These are phyloP conservation scores for Canariomyces notabilis DNA, from an alignment of 2,329 filamentous ascomycete species.

Conservation along the genomic window DNA sequence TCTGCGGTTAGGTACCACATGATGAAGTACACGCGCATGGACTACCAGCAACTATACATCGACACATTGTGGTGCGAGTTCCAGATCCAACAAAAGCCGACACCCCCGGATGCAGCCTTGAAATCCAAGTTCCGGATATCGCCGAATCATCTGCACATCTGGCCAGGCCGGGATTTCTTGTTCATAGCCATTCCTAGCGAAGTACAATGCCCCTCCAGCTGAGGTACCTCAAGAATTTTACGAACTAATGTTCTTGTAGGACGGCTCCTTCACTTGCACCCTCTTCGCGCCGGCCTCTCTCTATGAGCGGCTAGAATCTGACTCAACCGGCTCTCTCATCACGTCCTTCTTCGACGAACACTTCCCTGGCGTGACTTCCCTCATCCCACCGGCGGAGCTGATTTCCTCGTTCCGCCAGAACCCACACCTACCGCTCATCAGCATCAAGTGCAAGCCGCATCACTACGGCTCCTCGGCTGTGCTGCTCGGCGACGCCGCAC, in stretches of 20 bases:
- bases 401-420: conserved; percentile 71
- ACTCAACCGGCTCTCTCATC: conserved; percentile 47
- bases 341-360: conserved; percentile 72
- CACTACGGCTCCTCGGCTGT: conserved; percentile 73
- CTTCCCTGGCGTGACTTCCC: conserved; percentile 77
- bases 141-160: conserved; percentile 93
- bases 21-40: conserved; percentile 90
- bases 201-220: conserved; percentile 31
- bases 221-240: not conserved
- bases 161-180: conserved; percentile 92
- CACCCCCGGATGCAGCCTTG: conserved; percentile 26
- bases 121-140: conserved; percentile 67
- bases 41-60: conserved; percentile 92
- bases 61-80: conserved; percentile 98
- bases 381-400: conserved; percentile 65
- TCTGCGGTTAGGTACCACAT: conserved; percentile 86
- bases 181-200: conserved; percentile 90
- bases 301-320: conserved; percentile 62
- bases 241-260: conserved; percentile 38
- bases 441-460: conserved; percentile 86
- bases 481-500: conserved; percentile 87
- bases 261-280: conserved; percentile 92
- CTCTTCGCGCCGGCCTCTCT: conserved; percentile 75
- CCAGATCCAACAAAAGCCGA: conserved; percentile 57
- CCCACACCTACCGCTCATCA: conserved; percentile 88